A percentile compares a stretch with the other conserved stretches of the same genome.
phyloP scores from a whole-genome alignment of 352 stramenopile genomes.

The Phytophthora capsici region DNA sequence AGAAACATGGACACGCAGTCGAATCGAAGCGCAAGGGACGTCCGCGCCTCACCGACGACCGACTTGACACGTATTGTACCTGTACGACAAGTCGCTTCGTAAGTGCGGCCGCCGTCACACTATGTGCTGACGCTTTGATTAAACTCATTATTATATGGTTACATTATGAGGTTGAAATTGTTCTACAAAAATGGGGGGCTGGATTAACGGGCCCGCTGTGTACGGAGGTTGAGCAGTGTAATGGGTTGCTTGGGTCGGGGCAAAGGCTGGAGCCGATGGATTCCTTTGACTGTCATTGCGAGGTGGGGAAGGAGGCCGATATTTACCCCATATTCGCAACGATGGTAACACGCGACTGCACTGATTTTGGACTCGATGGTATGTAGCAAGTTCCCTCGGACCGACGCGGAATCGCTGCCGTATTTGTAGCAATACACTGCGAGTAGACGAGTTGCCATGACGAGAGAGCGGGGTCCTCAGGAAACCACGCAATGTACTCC shows the following conservation, averaged over 20 bases:
- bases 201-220: too few relatives aligned
- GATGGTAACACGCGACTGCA: constrained; percentile 37
- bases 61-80: too few relatives aligned
- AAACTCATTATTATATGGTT: too few relatives aligned
- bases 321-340: constrained; percentile 15
- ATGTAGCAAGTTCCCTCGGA: constrained; percentile 19
- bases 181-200: too few relatives aligned
- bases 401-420: neutral
- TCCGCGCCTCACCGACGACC: too few relatives aligned
- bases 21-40: too few relatives aligned
- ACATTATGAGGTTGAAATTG: too few relatives aligned
- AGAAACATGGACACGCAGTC: too few relatives aligned
- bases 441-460: constrained; percentile 20
- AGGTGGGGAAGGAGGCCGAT: constrained; percentile 26
- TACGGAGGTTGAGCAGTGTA: constrained; percentile 22
- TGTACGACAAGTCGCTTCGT: too few relatives aligned
- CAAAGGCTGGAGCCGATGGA: constrained; percentile 21
- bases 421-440: constrained; percentile 16
- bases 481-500: constrained; percentile 10
- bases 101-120: too few relatives aligned
- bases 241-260: constrained; percentile 15
- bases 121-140: too few relatives aligned
- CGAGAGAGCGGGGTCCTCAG: neutral
- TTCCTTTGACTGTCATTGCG: constrained; percentile 29
- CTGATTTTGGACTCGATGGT: constrained; percentile 46